Base-by-base conservation (phyloP, 75 land plant genomes). In the Isoetes taiwanensis region DNA sequence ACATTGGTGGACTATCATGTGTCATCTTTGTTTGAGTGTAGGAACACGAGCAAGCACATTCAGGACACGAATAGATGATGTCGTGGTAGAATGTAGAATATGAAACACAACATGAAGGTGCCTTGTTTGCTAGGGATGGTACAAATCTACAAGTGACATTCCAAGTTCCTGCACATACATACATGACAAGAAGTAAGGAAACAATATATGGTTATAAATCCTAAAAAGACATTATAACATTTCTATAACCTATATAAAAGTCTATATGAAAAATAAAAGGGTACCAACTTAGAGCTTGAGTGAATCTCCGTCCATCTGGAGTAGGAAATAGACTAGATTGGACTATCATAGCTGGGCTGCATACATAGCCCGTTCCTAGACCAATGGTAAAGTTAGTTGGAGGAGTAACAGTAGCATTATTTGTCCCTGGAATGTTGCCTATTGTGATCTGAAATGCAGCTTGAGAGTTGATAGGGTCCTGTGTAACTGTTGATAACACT, bases 301-400 rank as follows among this genome's bases (percentile, higher is more conserved):
- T 73, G 43, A 60, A 67, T 2, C 80, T 57, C 56, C 76, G 72
- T 2, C 61, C 63, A 61, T 77, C 83, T 2, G 80, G 54, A 0
- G 73, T 63, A 21, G 65, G 54, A 54, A 66, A 77, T 33, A 35
- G 43, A 6, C 76, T 73, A 19, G 80, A 56, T 10, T 58, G 65
- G 25, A 76, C 80, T 9, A 66, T 59, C 64, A 74, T 76, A 9
- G 77, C 80, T 57, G 83, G 83, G 10, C 80, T 79, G 58, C 80
- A 80, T 29, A 79, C 76, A 54, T 80, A 80, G 0, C 83, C 83
- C 8, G 73, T 78, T 11, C 83, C 83, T 8, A 79, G 79, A 16
- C 72, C 73, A 52, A 80, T 34, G 10, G 79, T 80, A 59, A 80
- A 80, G 57, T 80, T 80, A 61, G 57, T 72, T 0, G 83, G 83